Evolutionary conservation across 2,329 filamentous ascomycete species (phyloP), one percentile per base, ranked within the genome.

Genomic region (Phaeosphaeriaceae sp.): DNA sequence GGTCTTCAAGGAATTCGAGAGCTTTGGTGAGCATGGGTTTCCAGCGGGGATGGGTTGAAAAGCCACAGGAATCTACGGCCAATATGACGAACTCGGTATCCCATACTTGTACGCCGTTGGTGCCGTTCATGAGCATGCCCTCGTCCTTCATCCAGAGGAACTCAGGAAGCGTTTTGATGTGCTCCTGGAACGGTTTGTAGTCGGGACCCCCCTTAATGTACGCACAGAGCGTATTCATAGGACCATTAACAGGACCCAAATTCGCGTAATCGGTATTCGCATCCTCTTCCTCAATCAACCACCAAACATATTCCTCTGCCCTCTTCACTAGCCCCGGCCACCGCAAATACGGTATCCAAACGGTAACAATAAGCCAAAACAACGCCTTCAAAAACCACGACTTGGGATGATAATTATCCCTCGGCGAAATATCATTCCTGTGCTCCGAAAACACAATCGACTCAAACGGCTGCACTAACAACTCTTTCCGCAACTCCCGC

Each of bases 81-180:
- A 96, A 92, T 28, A 97, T 90, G 15, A 88, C 77, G 68, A 97
- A 97, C 0, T 92, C 83, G 0, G 94, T 99, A 69, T 99, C 94
- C 94, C 94, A 99, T 57, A 87, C 89, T 73, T 99, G 94, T 1
- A 97, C 92, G n/a, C 94, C 94, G 61, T 99, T 97, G 7, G 94
- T 99, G 30, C 94, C 94, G 63, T 97, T 97, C 74, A 88, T 88
- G 39, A 97, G 81, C 90, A 99, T 91, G 5, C 94, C 94, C 69
- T 97, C 92, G 28, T 86, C 74, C 56, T 95, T 96, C 41, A 99
- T 81, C 92, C 94, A 99, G 23, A 99, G 74, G 54, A 87, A 95
- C 64, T 99, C 94, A 35, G 90, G 82, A 11, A 96, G 74, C 3
- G 91, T 85, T 63, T 97, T 90, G 7, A 90, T 79, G 66, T 97